Conservation (phyloP, 1,284 basidiomycete genomes). For the Sphagnurus paluster region DNA sequence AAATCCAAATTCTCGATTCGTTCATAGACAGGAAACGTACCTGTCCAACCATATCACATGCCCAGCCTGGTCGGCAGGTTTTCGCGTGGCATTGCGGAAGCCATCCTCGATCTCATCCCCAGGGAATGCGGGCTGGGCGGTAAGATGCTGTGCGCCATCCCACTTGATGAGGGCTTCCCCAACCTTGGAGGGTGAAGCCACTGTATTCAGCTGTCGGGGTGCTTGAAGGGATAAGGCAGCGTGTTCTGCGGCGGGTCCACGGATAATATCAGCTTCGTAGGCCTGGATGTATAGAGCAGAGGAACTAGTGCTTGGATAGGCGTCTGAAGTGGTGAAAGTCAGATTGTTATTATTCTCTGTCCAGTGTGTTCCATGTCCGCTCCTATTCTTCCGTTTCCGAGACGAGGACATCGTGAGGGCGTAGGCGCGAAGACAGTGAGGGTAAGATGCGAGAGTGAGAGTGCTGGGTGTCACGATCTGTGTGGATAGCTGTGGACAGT, state of each 20-base stretch:
- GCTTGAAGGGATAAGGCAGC: slow-evolving; percentile 51
- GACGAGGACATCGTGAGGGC: slow-evolving; percentile 1
- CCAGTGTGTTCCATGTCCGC: neutral
- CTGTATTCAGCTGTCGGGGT: slow-evolving; percentile 10
- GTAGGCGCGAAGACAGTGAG: too few relatives aligned
- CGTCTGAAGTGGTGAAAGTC: neutral
- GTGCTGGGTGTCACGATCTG: neutral
- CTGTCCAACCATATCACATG: slow-evolving; percentile 56
- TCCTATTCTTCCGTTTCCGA: slow-evolving; percentile 8
- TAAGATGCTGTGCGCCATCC: slow-evolving; percentile 26
- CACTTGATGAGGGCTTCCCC: slow-evolving; percentile 50
- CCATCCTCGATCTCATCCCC: slow-evolving; percentile 21
- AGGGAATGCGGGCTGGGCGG: slow-evolving; percentile 14
- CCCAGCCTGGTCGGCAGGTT: slow-evolving; percentile 12
- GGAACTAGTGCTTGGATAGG: slow-evolving; percentile 22
- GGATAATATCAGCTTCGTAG: slow-evolving; percentile 65
- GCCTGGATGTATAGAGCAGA: slow-evolving; percentile 57
- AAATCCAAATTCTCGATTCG: neutral
- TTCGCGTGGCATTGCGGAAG: slow-evolving; percentile 3
- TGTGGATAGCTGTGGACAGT: too few relatives aligned
- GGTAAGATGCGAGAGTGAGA: neutral
- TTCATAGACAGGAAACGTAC: slow-evolving; percentile 40
- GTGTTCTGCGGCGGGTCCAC: slow-evolving; percentile 43
- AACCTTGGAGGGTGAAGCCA: slow-evolving; percentile 19
- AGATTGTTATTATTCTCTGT: neutral